A percentile compares a stretch with the other conserved stretches of the same genome.
phyloP scores from a whole-genome alignment of 2,329 filamentous ascomycete species.

The Neonectria punicea region DNA sequence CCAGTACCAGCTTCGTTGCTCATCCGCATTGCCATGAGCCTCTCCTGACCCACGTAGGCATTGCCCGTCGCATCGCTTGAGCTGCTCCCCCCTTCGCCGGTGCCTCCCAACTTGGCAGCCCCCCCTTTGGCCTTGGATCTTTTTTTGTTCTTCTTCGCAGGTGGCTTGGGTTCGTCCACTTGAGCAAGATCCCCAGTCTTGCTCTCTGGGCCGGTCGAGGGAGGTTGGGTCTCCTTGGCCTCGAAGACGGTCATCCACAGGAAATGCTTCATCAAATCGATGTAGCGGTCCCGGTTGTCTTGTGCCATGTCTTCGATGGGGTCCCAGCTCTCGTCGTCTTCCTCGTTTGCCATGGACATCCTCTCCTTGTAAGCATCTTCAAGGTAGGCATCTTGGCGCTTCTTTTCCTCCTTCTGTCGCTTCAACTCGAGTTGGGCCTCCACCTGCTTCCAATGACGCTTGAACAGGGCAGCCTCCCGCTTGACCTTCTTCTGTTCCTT shows the following conservation, averaged over 20 bases:
- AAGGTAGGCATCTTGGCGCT: constrained; percentile 43
- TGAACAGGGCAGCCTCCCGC: constrained; percentile 44
- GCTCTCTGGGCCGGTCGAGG: background rate
- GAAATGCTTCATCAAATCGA: constrained; percentile 45
- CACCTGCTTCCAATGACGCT: constrained; percentile 39
- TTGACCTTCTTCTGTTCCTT: constrained; percentile 45
- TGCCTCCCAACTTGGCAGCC: background rate
- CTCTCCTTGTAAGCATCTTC: constrained; percentile 41
- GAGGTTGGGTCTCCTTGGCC: background rate
- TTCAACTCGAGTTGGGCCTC: constrained; percentile 30
- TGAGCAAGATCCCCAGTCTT: background rate
- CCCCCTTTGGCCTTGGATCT: constrained; percentile 29
- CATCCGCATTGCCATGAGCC: constrained; percentile 32
- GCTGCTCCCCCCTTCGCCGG: background rate
- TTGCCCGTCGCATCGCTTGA: background rate
- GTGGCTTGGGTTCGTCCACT: background rate
- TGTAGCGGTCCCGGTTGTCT: constrained; percentile 38
- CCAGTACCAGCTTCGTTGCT: background rate
- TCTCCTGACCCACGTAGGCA: constrained; percentile 23
- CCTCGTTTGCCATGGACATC: constrained; percentile 32
- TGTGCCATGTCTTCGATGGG: constrained; percentile 41
- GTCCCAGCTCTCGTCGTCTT: constrained; percentile 42
- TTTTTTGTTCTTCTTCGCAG: constrained; percentile 32
- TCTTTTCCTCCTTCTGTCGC: constrained; percentile 40
- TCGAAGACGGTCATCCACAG: constrained; percentile 39